A percentile compares a stretch with the other conserved stretches of the same genome.
These are phyloP conservation scores for Coemansia biformis DNA, from an alignment of 192 early-diverging fungal species.

Conservation along the genomic window DNA sequence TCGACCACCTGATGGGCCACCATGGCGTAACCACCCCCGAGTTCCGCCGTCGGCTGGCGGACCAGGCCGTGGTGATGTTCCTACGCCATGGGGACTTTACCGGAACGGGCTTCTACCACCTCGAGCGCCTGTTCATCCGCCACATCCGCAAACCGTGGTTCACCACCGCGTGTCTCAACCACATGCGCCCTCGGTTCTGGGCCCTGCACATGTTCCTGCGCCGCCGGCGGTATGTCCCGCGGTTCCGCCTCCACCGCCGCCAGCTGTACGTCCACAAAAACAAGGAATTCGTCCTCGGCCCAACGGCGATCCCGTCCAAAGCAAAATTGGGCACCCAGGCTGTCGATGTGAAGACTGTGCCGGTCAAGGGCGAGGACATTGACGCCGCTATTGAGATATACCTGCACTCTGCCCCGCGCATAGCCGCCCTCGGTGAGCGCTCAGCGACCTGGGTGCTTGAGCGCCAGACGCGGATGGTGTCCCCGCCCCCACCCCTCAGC, in stretches of 20 bases:
- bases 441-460: constrained; percentile 6
- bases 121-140: constrained; percentile 23
- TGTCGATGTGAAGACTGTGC: constrained; percentile 1
- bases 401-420: constrained; percentile 3
- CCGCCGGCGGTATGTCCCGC: constrained; percentile 14
- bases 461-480: constrained; percentile 14
- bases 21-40: constrained; percentile 5
- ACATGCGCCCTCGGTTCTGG: constrained; percentile 27
- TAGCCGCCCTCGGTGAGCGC: not conserved
- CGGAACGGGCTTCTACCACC: constrained; percentile 22
- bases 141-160: constrained; percentile 15
- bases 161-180: constrained; percentile 6
- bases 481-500: too few relatives aligned
- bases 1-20: constrained; percentile 19
- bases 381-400: constrained; percentile 15
- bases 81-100: constrained; percentile 18
- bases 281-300: not conserved
- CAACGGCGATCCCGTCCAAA: constrained; percentile 14
- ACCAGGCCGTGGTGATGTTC: constrained; percentile 9
- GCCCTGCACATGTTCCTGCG: constrained; percentile 40
- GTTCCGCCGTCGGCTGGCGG: constrained; percentile 10
- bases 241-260: constrained; percentile 10
- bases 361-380: constrained; percentile 5
- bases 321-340: constrained; percentile 11
- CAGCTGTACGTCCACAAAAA: constrained; percentile 9